These are phyloP conservation scores for Sporothrix dimorphospora DNA, from an alignment of 2,329 filamentous ascomycete species.

Conservation along the genomic window DNA sequence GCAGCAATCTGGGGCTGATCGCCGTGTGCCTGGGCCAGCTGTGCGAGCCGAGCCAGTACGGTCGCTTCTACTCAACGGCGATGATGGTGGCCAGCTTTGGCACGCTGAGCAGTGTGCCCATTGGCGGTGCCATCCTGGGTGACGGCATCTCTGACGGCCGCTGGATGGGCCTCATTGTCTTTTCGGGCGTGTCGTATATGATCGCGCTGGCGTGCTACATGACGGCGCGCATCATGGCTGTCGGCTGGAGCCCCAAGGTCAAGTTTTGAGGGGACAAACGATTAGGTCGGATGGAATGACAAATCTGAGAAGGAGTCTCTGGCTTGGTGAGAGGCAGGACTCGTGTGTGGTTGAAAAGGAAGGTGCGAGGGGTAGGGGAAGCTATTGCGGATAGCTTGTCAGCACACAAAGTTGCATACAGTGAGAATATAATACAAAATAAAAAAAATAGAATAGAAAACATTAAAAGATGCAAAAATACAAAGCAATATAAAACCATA, in stretches of 20 bases:
- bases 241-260: conserved; percentile 41
- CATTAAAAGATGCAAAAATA: not conserved
- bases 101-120: conserved; percentile 53
- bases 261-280: conserved; percentile 36
- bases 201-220: conserved; percentile 42
- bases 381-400: no score
- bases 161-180: conserved; percentile 46
- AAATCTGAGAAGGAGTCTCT: not conserved
- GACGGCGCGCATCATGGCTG: conserved; percentile 42
- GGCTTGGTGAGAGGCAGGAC: not conserved
- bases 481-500: no score
- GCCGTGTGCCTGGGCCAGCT: conserved; percentile 83
- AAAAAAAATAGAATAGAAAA: conserved; percentile 6
- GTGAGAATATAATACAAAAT: not conserved
- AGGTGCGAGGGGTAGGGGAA: not conserved
- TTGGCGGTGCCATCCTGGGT: conserved; percentile 47
- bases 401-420: no score
- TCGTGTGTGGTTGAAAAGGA: not conserved
- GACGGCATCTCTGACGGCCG: conserved; percentile 38
- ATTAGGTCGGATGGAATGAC: not conserved
- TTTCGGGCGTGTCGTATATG: conserved; percentile 44
- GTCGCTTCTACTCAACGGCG: conserved; percentile 71
- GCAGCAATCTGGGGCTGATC: conserved; percentile 75
- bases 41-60: conserved; percentile 70
- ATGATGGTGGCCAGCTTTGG: conserved; percentile 79